A percentile compares a stretch with the other conserved stretches of the same genome.
These are phyloP conservation scores for Candolleomyces efflorescens DNA, from an alignment of 768 basidiomycete genomes.

Conservation along the genomic window DNA sequence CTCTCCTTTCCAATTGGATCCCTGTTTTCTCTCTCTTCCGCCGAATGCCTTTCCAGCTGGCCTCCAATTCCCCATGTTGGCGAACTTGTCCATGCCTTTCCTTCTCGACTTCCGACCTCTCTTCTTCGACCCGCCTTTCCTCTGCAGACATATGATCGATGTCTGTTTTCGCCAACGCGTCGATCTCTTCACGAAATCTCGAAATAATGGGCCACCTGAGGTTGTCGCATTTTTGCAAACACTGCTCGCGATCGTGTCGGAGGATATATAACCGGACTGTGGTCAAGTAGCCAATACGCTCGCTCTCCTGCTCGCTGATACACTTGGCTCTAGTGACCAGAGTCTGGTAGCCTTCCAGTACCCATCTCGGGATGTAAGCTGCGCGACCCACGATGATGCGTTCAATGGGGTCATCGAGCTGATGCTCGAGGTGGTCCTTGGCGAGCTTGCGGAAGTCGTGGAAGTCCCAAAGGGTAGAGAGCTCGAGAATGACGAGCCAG, in stretches of 20 bases:
- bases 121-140: too few species aligned
- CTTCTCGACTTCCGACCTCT: too few species aligned
- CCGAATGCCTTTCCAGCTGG: too few species aligned
- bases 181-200: too few species aligned
- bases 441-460: constrained; percentile 8
- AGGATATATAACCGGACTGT: not conserved
- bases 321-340: not conserved
- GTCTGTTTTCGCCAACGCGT: too few species aligned
- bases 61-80: too few species aligned
- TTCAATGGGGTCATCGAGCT: constrained; percentile 1
- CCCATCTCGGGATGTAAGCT: constrained; percentile 37
- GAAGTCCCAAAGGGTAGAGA: constrained; percentile 8
- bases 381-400: constrained; percentile 48
- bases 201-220: not conserved
- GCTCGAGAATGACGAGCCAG: constrained; percentile 7
- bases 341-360: not conserved
- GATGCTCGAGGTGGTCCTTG: not conserved
- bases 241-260: too few species aligned
- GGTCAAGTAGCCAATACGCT: constrained; percentile 11
- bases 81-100: too few species aligned
- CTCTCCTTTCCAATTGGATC: too few species aligned
- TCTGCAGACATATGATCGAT: too few species aligned
- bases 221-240: too few species aligned
- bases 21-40: too few species aligned
- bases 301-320: constrained; percentile 8